These are phyloP conservation scores for Phialophora macrospora DNA, from an alignment of 2,329 filamentous ascomycete species.

Conservation along the genomic window DNA sequence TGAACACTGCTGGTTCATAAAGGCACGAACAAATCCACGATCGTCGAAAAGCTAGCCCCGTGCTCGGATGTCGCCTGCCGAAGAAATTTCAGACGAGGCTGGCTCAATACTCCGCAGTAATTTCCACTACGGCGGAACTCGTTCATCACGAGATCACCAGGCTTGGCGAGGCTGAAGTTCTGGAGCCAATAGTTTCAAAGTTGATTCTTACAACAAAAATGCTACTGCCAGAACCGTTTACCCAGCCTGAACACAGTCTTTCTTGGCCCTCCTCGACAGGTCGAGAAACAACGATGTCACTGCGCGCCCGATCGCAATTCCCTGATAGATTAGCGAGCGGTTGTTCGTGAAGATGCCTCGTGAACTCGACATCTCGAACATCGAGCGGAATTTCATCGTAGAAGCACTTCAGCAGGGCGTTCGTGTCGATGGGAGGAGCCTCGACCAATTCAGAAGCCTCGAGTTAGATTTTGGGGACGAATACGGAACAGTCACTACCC, in stretches of 20 bases:
- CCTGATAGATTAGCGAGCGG: neutral
- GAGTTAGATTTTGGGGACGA: slow-evolving; percentile 85
- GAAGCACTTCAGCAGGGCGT: slow-evolving; percentile 80
- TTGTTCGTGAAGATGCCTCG: slow-evolving; percentile 70
- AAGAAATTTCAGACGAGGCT: neutral
- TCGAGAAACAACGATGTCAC: neutral
- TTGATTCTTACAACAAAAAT: neutral
- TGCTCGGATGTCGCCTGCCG: neutral
- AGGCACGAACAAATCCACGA: neutral
- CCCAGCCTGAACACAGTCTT: neutral
- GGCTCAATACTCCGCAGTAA: neutral
- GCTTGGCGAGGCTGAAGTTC: slow-evolving; percentile 9
- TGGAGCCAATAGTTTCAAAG: slow-evolving; percentile 3
- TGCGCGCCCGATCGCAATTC: neutral
- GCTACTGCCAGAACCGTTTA: neutral
- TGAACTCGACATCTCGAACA: slow-evolving; percentile 86
- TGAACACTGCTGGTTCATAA: neutral
- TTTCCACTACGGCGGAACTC: neutral
- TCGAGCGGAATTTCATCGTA: slow-evolving; percentile 84
- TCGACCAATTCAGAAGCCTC: slow-evolving; percentile 79
- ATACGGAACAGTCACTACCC: slow-evolving; percentile 85
- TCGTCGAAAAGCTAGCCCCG: neutral
- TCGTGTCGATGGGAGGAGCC: slow-evolving; percentile 79
- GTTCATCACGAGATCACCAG: neutral
- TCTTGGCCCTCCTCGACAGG: neutral